Conservation (phyloP, 352 stramenopile genomes). For the Phytophthora capsici region DNA sequence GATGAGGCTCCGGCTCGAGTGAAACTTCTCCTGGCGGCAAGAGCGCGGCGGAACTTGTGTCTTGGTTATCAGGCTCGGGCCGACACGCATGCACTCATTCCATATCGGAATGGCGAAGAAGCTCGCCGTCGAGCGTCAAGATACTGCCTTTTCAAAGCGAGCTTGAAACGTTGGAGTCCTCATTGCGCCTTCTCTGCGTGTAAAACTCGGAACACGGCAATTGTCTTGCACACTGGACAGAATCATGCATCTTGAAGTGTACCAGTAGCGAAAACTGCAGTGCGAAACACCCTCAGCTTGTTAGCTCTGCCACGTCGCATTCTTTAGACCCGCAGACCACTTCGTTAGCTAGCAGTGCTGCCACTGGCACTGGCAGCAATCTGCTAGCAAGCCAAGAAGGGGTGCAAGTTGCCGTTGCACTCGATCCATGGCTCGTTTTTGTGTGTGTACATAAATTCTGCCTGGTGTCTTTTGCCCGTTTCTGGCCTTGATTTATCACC, state of each 20-base stretch:
- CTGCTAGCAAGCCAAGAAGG: background rate
- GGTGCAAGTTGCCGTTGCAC: conserved; percentile 8
- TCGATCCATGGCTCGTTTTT: conserved; percentile 21
- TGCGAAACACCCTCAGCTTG: background rate
- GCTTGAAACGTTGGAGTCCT: background rate
- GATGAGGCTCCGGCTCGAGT: conserved; percentile 23
- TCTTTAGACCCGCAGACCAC: background rate
- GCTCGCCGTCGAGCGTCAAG: conserved; percentile 4
- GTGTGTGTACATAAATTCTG: conserved; percentile 19
- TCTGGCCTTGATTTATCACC: conserved; percentile 25
- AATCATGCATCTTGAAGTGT: conserved; percentile 15
- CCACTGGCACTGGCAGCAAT: background rate
- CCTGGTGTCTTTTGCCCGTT: background rate
- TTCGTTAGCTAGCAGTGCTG: background rate
- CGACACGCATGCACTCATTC: conserved; percentile 9
- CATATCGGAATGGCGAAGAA: conserved; percentile 14
- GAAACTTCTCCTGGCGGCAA: conserved; percentile 42
- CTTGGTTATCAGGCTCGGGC: background rate
- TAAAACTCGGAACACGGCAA: conserved; percentile 9
- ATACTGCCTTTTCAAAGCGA: conserved; percentile 2
- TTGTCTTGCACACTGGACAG: background rate
- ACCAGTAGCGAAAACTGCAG: background rate
- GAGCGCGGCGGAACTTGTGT: conserved; percentile 5
- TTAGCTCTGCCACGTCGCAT: conserved; percentile 5
- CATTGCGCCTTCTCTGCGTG: conserved; percentile 2